These are phyloP conservation scores for Adansonia digitata DNA, from an alignment of 345 rosid species.

Conservation along the genomic window DNA sequence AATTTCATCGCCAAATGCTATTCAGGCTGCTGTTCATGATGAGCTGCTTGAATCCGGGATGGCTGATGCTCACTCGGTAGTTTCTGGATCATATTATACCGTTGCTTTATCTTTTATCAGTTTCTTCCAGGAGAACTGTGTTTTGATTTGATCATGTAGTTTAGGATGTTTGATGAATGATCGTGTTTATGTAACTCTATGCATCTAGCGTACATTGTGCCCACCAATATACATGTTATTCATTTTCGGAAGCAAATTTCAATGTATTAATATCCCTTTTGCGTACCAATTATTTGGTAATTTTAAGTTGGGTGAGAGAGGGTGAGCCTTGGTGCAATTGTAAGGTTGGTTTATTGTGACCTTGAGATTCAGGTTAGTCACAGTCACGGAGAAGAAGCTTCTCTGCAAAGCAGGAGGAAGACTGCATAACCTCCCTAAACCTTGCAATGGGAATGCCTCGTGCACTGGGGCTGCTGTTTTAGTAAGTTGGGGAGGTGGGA, in stretches of 20 bases:
- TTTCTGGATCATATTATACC: no score
- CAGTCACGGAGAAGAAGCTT: background rate
- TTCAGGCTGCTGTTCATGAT: slow-evolving; percentile 48
- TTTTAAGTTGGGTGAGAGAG: background rate
- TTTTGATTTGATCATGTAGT: background rate
- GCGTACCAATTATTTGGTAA: background rate
- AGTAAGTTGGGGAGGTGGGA: background rate
- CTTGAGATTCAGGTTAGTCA: background rate
- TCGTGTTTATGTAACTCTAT: background rate
- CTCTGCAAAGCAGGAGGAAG: background rate
- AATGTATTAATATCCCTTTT: background rate
- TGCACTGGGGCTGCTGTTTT: background rate
- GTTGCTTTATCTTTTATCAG: background rate
- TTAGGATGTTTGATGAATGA: background rate
- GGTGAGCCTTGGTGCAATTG: background rate
- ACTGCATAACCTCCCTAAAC: background rate
- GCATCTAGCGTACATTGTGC: background rate
- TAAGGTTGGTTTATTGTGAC: background rate
- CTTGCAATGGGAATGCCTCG: background rate
- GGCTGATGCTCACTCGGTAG: slow-evolving; percentile 50
- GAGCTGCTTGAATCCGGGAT: slow-evolving; percentile 64
- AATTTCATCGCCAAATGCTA: slow-evolving; percentile 42
- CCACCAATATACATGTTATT: background rate
- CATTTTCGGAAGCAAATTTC: background rate
- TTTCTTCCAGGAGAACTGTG: background rate